Percentiles rank a stretch among this genome's conserved stretches.
Conservation (phyloP, 2,329 filamentous ascomycete species). For the Sporothrix humicola region DNA sequence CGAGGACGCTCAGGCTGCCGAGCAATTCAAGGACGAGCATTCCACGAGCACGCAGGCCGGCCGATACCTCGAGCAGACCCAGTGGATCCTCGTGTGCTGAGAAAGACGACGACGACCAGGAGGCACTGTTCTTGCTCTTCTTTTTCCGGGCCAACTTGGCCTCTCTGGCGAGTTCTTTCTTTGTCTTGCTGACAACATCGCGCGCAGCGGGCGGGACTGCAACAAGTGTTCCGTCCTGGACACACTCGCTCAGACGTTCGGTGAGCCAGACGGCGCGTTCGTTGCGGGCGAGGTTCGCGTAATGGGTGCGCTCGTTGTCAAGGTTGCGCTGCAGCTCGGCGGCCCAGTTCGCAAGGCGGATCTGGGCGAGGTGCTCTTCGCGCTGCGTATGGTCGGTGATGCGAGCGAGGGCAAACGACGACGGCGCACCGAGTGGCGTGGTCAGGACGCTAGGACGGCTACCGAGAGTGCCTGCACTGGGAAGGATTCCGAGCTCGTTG, state of each 20-base stretch:
- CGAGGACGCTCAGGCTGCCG: slow-evolving; percentile 74
- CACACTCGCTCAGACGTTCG: slow-evolving; percentile 68
- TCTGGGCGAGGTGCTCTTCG: slow-evolving; percentile 48
- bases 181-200: slow-evolving; percentile 7
- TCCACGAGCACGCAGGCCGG: slow-evolving; percentile 67
- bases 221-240: slow-evolving; percentile 67
- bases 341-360: slow-evolving; percentile 83
- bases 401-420: slow-evolving; percentile 64
- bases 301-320: slow-evolving; percentile 72
- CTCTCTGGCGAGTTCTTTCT: background rate
- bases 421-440: slow-evolving; percentile 43
- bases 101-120: slow-evolving; percentile 33
- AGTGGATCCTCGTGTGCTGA: slow-evolving; percentile 71
- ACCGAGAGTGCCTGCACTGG: background rate
- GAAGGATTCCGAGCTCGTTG: slow-evolving; percentile 18
- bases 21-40: slow-evolving; percentile 74
- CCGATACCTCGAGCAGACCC: slow-evolving; percentile 73
- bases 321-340: slow-evolving; percentile 78
- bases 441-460: slow-evolving; percentile 35
- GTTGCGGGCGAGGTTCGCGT: slow-evolving; percentile 64
- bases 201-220: slow-evolving; percentile 45
- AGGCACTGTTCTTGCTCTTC: slow-evolving; percentile 36
- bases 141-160: slow-evolving; percentile 30
- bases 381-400: slow-evolving; percentile 54
- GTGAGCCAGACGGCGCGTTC: slow-evolving; percentile 74